Conservation (phyloP, 768 basidiomycete species). For the Lactarius akahatsu region DNA sequence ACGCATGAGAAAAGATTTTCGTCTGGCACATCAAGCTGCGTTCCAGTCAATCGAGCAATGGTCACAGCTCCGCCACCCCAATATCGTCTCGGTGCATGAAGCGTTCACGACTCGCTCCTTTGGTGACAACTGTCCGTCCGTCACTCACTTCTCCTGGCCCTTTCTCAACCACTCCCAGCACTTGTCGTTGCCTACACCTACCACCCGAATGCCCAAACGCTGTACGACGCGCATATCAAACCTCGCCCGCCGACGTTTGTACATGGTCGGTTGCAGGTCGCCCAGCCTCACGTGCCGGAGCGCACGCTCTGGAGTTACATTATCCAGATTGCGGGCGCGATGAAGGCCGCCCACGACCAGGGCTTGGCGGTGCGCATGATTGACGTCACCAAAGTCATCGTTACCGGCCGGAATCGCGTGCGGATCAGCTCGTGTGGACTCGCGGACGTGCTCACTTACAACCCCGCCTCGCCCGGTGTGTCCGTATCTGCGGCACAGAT, state of each 20-base stretch:
- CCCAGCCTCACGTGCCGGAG: slow-evolving; percentile 56
- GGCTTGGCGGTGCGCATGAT: slow-evolving; percentile 79
- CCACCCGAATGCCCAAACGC: slow-evolving; percentile 78
- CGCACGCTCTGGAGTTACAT: slow-evolving; percentile 90
- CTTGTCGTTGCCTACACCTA: slow-evolving; percentile 91
- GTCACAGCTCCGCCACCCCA: slow-evolving; percentile 82
- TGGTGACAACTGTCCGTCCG: slow-evolving; percentile 78
- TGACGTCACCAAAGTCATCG: slow-evolving; percentile 82
- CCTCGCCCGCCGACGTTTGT: slow-evolving; percentile 44
- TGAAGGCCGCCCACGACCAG: slow-evolving; percentile 81
- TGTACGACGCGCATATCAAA: slow-evolving; percentile 76
- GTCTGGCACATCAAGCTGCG: slow-evolving; percentile 76
- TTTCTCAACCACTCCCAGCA: slow-evolving; percentile 46
- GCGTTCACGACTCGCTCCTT: slow-evolving; percentile 96
- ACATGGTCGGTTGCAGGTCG: slow-evolving; percentile 40
- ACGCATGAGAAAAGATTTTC: slow-evolving; percentile 58
- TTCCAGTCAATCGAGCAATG: slow-evolving; percentile 83
- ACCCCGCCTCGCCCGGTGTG: slow-evolving; percentile 38
- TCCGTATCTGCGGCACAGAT: slow-evolving; percentile 45
- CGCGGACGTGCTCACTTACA: slow-evolving; percentile 80
- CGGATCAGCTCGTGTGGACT: slow-evolving; percentile 87
- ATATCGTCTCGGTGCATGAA: slow-evolving; percentile 78
- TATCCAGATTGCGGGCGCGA: slow-evolving; percentile 82
- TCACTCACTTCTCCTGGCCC: slow-evolving; percentile 22
- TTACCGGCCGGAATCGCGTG: slow-evolving; percentile 87